Conservation (phyloP, 495 filamentous ascomycete species). For the Trichocladium antarcticum region DNA sequence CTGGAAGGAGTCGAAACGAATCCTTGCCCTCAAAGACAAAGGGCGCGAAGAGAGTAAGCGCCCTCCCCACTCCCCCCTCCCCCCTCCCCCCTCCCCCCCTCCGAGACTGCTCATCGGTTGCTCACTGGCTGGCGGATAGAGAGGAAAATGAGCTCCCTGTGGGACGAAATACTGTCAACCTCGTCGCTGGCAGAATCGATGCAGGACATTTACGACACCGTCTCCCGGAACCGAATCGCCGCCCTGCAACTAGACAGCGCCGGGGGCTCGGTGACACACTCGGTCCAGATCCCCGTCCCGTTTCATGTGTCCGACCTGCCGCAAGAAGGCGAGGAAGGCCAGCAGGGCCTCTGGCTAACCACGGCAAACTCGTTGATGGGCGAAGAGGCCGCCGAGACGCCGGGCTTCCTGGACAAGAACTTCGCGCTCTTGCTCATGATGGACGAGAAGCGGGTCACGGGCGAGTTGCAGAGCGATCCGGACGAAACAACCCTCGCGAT, state of each 20-base stretch:
- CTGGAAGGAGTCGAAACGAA: constrained; percentile 70
- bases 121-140: constrained; percentile 25
- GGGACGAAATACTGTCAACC: constrained; percentile 56
- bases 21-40: constrained; percentile 65
- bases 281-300: constrained; percentile 75
- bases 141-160: constrained; percentile 45
- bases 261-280: constrained; percentile 47
- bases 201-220: constrained; percentile 63
- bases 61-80: not conserved
- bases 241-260: constrained; percentile 39
- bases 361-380: constrained; percentile 65
- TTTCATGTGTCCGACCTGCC: constrained; percentile 65
- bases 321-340: constrained; percentile 49
- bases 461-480: constrained; percentile 68
- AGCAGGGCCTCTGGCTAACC: constrained; percentile 73
- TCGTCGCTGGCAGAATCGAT: constrained; percentile 80
- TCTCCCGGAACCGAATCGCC: constrained; percentile 75
- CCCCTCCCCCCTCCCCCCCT: too few species aligned
- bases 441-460: constrained; percentile 69
- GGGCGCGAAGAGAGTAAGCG: constrained; percentile 60
- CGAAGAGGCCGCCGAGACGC: constrained; percentile 51
- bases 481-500: constrained; percentile 61
- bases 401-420: constrained; percentile 61
- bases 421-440: constrained; percentile 78
- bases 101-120: not conserved